phyloP scores from a whole-genome alignment of 1,284 basidiomycete species.

The Malassezia equina region DNA sequence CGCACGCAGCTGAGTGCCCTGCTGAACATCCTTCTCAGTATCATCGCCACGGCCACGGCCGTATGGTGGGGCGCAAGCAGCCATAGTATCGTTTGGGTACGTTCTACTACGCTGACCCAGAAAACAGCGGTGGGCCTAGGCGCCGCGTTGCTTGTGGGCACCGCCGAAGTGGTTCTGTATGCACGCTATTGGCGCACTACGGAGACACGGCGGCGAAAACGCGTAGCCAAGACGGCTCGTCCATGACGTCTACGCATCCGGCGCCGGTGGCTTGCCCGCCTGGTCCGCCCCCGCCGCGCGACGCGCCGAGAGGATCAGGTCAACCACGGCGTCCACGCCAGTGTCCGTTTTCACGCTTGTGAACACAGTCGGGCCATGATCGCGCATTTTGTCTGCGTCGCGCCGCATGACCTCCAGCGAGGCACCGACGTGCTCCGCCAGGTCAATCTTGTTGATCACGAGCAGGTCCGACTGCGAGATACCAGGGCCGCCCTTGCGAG shows the following conservation, averaged over 20 bases:
- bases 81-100: conserved; percentile 13
- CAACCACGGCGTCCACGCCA: conserved; percentile 72
- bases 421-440: conserved; percentile 83
- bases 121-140: conserved; percentile 8
- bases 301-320: conserved; percentile 78
- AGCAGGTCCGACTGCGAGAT: conserved; percentile 72
- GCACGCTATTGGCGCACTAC: conserved; percentile 12
- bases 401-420: conserved; percentile 89
- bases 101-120: background rate
- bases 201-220: background rate
- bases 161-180: conserved; percentile 18
- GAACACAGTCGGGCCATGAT: conserved; percentile 86
- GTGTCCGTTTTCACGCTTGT: conserved; percentile 69
- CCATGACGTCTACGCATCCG: too few relatives aligned
- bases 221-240: too few relatives aligned
- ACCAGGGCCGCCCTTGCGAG: conserved; percentile 91
- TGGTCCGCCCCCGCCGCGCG: conserved; percentile 53
- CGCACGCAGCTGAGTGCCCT: conserved; percentile 18
- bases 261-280: conserved; percentile 19
- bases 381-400: conserved; percentile 84
- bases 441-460: conserved; percentile 64
- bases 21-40: conserved; percentile 17
- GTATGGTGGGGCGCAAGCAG: conserved; percentile 21
- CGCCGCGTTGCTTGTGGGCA: conserved; percentile 7
- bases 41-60: conserved; percentile 20